Conservation (phyloP, 805 yeast genomes). For the Hanseniaspora valbyensis region DNA sequence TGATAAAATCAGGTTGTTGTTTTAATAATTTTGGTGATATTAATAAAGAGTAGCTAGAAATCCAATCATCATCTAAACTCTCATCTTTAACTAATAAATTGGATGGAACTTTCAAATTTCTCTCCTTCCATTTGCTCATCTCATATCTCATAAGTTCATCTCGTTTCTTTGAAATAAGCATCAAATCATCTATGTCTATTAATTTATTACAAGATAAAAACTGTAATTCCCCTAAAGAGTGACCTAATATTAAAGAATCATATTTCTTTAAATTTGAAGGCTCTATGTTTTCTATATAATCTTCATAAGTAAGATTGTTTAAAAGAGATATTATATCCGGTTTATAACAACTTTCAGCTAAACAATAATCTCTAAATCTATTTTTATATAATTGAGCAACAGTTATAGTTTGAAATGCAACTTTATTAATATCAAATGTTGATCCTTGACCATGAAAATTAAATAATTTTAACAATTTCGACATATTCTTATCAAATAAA, state of each 20-base stretch:
- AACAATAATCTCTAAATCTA: slow-evolving; percentile 22
- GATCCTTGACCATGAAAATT: slow-evolving; percentile 32
- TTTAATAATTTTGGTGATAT: slow-evolving; percentile 25
- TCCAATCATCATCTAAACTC: slow-evolving; percentile 21
- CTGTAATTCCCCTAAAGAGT: slow-evolving; percentile 29
- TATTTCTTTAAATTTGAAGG: not conserved
- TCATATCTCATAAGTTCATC: slow-evolving; percentile 28
- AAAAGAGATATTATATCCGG: slow-evolving; percentile 29
- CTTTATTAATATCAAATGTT: slow-evolving; percentile 22
- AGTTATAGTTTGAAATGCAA: slow-evolving; percentile 20
- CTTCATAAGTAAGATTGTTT: slow-evolving; percentile 25
- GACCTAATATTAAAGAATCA: slow-evolving; percentile 24
- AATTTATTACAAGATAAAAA: slow-evolving; percentile 23
- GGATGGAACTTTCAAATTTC: slow-evolving; percentile 23
- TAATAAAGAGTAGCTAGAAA: slow-evolving; percentile 4
- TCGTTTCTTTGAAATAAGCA: slow-evolving; percentile 27
- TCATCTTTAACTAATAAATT: slow-evolving; percentile 23
- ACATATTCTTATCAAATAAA: too few relatives aligned
- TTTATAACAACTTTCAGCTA: slow-evolving; percentile 21
- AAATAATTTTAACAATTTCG: slow-evolving; percentile 19
- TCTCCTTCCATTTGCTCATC: slow-evolving; percentile 23
- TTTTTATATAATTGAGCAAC: slow-evolving; percentile 18
- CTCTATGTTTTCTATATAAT: slow-evolving; percentile 14
- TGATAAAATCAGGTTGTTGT: slow-evolving; percentile 23
- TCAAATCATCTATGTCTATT: slow-evolving; percentile 24